Evolutionary conservation across 345 rosid genomes (phyloP).

Genomic region (Microthlaspi erraticum): DNA sequence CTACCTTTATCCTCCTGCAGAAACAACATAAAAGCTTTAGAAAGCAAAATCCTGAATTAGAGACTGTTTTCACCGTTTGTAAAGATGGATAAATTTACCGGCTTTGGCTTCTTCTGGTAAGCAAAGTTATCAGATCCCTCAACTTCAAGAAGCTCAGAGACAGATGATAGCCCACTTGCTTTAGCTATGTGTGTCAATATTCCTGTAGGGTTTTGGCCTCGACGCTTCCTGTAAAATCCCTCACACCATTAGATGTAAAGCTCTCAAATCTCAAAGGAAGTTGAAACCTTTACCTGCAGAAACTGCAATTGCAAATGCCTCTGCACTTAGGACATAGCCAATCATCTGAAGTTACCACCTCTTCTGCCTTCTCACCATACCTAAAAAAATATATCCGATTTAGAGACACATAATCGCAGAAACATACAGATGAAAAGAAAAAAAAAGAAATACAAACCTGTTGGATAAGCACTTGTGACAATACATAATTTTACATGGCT

Average conservation of each 20-base stretch:
- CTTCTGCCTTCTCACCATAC: conserved; percentile 48
- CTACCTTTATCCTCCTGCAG: conserved; percentile 50
- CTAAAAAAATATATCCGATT: conserved; percentile 16
- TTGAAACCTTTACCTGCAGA: conserved; percentile 34
- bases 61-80: not conserved
- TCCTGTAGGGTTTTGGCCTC: conserved; percentile 22
- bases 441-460: conserved; percentile 20
- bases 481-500: conserved; percentile 32
- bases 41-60: not conserved
- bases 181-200: conserved; percentile 23
- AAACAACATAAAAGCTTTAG: conserved; percentile 29
- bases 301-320: conserved; percentile 31
- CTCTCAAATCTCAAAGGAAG: not conserved
- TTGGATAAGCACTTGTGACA: conserved; percentile 48
- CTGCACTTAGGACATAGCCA: conserved; percentile 41
- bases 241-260: too few relatives aligned
- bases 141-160: conserved; percentile 62
- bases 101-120: conserved; percentile 35
- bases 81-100: conserved; percentile 5
- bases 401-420: not conserved
- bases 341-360: conserved; percentile 27
- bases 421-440: not conserved
- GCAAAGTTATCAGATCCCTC: conserved; percentile 49
- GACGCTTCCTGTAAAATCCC: not conserved
- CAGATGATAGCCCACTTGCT: conserved; percentile 67